Evolutionary conservation across 176 grass and related monocot species (phyloP).

Genomic region (Phoenix dactylifera): DNA sequence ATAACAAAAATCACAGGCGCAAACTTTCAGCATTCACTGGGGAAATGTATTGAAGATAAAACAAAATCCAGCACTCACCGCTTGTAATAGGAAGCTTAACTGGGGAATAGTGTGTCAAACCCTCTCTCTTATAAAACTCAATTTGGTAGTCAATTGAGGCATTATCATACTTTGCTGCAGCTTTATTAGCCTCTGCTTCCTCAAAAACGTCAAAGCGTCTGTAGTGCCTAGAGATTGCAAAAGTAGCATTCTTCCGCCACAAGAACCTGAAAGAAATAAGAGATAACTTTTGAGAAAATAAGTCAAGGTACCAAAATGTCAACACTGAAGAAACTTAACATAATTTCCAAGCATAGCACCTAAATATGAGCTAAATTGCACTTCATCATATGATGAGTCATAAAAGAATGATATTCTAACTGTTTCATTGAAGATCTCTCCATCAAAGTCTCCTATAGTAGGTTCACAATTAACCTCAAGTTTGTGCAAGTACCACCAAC

Average conservation of each 20-base stretch:
- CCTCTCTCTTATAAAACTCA: conserved; percentile 93
- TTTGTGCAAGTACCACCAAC: too few species aligned
- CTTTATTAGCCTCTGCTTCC: conserved; percentile 97
- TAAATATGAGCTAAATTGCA: too few species aligned
- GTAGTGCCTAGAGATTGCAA: conserved; percentile 96
- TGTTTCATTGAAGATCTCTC: too few species aligned
- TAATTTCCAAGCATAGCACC: too few species aligned
- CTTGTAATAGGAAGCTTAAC: conserved; percentile 95
- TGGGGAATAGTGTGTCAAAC: conserved; percentile 82
- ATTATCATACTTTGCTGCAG: conserved; percentile 94
- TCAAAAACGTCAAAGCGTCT: conserved; percentile 97
- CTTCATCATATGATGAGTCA: too few species aligned
- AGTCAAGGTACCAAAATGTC: conserved; percentile 4
- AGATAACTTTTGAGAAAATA: background rate
- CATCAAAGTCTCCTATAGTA: too few species aligned
- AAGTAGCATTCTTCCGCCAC: conserved; percentile 79
- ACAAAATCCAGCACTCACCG: conserved; percentile 34
- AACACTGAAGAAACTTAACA: too few species aligned
- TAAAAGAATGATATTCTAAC: too few species aligned
- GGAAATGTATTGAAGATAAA: too few species aligned
- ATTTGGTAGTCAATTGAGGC: conserved; percentile 89
- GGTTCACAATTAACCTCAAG: too few species aligned
- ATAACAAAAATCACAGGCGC: background rate
- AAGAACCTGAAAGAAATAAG: conserved; percentile 63
- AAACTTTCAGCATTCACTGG: background rate